Evolutionary conservation across 2,329 filamentous ascomycete species (phyloP).

Genomic region (Gyromitra esculenta): DNA sequence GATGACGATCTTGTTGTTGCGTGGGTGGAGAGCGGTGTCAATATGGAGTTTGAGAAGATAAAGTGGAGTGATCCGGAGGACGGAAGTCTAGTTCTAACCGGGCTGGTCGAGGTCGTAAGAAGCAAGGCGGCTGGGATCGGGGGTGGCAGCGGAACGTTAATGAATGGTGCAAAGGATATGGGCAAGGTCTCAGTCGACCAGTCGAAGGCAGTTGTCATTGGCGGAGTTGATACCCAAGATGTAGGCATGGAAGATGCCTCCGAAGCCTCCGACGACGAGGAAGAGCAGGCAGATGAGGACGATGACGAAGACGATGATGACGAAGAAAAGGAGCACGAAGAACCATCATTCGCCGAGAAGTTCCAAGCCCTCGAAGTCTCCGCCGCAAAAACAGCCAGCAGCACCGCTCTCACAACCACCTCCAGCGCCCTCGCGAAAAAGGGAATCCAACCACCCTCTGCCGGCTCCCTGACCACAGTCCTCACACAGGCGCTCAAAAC

Average conservation of each 20-base stretch:
- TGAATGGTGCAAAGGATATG: constrained; percentile 66
- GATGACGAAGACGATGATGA: constrained; percentile 59
- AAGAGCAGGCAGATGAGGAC: constrained; percentile 57
- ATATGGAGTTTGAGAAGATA: constrained; percentile 65
- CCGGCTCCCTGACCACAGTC: constrained; percentile 86
- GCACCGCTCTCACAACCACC: constrained; percentile 77
- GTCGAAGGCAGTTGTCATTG: constrained; percentile 66
- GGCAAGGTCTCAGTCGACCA: constrained; percentile 69
- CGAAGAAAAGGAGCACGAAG: constrained; percentile 60
- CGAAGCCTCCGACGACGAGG: constrained; percentile 54
- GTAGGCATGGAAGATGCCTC: constrained; percentile 60
- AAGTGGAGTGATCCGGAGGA: constrained; percentile 63
- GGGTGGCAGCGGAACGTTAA: constrained; percentile 61
- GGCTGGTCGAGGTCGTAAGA: constrained; percentile 63
- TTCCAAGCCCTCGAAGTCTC: constrained; percentile 70
- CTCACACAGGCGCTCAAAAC: constrained; percentile 91
- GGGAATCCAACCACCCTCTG: constrained; percentile 24
- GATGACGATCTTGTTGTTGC: constrained; percentile 63
- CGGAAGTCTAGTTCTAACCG: constrained; percentile 62
- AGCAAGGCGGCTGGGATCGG: constrained; percentile 62
- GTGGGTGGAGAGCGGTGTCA: constrained; percentile 65
- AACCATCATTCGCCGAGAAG: constrained; percentile 87
- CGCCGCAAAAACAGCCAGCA: constrained; percentile 55
- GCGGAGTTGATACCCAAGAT: constrained; percentile 64
- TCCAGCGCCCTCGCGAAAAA: constrained; percentile 62